phyloP scores from a whole-genome alignment of 2,329 filamentous ascomycete genomes.

The Podosphaera xanthii region DNA sequence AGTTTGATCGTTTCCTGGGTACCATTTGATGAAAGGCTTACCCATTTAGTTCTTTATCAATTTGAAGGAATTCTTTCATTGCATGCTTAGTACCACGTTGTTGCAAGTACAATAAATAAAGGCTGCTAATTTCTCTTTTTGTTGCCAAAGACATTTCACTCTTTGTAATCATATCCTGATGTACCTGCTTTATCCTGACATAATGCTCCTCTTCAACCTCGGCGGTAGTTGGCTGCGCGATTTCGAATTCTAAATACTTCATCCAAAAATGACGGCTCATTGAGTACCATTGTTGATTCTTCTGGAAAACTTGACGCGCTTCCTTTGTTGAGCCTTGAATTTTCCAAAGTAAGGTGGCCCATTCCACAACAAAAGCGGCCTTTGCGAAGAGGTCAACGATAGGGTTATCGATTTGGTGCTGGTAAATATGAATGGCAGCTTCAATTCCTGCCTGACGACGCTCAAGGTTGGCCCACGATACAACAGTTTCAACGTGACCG shows the following conservation, averaged over 20 bases:
- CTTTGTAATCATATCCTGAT: slow-evolving; percentile 50
- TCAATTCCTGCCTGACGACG: slow-evolving; percentile 67
- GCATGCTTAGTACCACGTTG: slow-evolving; percentile 61
- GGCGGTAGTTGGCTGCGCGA: slow-evolving; percentile 51
- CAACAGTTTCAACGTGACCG: slow-evolving; percentile 65
- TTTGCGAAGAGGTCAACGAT: slow-evolving; percentile 58
- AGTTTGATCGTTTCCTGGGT: neutral
- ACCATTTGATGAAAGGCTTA: slow-evolving; percentile 19
- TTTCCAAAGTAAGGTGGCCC: slow-evolving; percentile 73
- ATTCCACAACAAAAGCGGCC: slow-evolving; percentile 68
- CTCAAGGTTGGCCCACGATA: slow-evolving; percentile 69
- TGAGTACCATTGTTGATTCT: slow-evolving; percentile 62
- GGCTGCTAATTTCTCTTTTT: slow-evolving; percentile 52
- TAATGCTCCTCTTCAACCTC: slow-evolving; percentile 42
- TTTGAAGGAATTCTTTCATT: slow-evolving; percentile 62
- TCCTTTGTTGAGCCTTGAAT: slow-evolving; percentile 60
- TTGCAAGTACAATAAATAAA: slow-evolving; percentile 67
- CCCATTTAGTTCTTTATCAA: slow-evolving; percentile 80
- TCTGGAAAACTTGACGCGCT: slow-evolving; percentile 61
- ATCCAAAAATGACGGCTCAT: slow-evolving; percentile 80
- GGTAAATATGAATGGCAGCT: slow-evolving; percentile 64
- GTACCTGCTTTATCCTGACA: slow-evolving; percentile 57
- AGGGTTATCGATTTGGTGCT: slow-evolving; percentile 53
- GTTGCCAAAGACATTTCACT: slow-evolving; percentile 43
- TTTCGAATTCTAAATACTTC: slow-evolving; percentile 71